Base-by-base conservation (phyloP, 305 asterid genomes). In the Fraxinus albicans region DNA sequence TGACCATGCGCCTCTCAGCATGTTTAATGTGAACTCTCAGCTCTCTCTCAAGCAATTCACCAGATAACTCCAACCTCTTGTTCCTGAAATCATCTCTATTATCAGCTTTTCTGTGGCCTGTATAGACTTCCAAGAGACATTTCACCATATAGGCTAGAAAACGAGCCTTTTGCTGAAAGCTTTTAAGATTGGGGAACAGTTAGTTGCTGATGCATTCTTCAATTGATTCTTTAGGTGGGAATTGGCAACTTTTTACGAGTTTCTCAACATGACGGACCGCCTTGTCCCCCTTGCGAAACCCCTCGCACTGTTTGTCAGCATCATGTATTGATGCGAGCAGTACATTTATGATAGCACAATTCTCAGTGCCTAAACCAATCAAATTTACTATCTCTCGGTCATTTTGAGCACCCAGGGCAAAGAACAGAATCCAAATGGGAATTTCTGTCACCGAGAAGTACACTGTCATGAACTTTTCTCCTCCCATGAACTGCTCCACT, bases 81-180 rank as follows among this genome's bases (percentile, higher is more conserved):
- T 96, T 96, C 83, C 97, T 93, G 31, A 96, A 87, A 89, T 96
- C 98, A 80, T 96, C 98, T 69, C 98, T 85, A 70, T 93, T 95
- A 77, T 95, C 99, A 34, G 88, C 91, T 87, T 94, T 92, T 63
- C 98, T 91, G 21, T 87, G 88, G 35, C 98, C 97, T 82, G 85
- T 90, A 84, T 85, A 96, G 44, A 94, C 91, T 81, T 90, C 96
- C 90, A 95, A 83, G 58, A 96, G 91, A 84, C 96, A 92, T 81
- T 92, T 95, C 55, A 93, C 97, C 99, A 96, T 95, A 82, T 96
- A 96, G 0, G 93, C 97, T 35, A 96, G 92, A 85, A 93, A 96
- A 9, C 93, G 87, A 76, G 94, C 97, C 89, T 95, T 96, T 87
- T 92, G 94, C 78, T 76, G 84, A 44, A 86, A 83, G 86, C 87